Base-by-base conservation (phyloP, 1,284 basidiomycete genomes). In the Trichosporon coremiiforme region DNA sequence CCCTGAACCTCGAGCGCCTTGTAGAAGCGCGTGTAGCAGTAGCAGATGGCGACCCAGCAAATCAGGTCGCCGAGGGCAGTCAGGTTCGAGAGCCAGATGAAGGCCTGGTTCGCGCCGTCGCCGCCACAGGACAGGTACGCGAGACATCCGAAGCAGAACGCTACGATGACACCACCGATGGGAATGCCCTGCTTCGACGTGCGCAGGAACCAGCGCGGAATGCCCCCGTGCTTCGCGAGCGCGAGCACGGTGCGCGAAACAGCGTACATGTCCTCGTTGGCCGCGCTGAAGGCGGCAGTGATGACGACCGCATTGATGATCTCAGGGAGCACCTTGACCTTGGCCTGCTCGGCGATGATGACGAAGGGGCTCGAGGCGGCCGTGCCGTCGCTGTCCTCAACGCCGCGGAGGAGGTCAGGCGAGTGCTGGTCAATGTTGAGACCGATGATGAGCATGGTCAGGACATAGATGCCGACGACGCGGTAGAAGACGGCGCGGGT, bases 321-420 rank as follows among this genome's bases (percentile, higher is more conserved):
- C 65, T 87, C 87, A 2, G 92, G 92, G 1, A 94, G 83, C 4
- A 85, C 86, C 73, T 88, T 88, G 82, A 94, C 94, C 36, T 91
- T 89, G 1, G 91, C 89, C 50, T 85, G 87, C 74, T 87, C 77
- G 70, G 79, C 79, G 68, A 79, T 91, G 74, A 94, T 91, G 70
- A 93, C 92, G 81, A 93, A 94, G 0, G 92, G 92, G 10, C 90
- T 92, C 3, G 87, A 87, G 4, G 88, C 87, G 63, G 91, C 92
- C 38, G 87, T 90, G 17, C 45, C 62, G 31, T 60, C 57, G 29
- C 29, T 33, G 29, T 60, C 57, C 57, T 60, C 57, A 31, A 60
- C 57, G 17, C 29, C 81, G 0, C 82, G 76, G 36, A 87, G 79
- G 10, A 70, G 69, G 77, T 78, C 22, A 82, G 85, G 69, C 25